These are phyloP conservation scores for Rhizopogon roseolus DNA, from an alignment of 768 basidiomycete genomes.

Conservation along the genomic window DNA sequence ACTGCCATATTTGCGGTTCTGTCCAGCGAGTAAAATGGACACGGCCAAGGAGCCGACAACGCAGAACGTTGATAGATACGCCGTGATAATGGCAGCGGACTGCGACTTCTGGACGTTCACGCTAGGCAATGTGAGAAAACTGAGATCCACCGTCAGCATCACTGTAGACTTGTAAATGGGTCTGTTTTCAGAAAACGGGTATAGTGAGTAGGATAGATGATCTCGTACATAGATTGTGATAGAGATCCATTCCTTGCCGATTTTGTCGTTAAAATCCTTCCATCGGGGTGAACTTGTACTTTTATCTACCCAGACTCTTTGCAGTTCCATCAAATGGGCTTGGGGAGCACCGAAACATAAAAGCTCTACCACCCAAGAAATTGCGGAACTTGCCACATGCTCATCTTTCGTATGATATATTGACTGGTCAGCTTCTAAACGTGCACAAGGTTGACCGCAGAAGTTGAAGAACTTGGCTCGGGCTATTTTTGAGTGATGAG, in stretches of 20 bases:
- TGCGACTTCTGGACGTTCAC: conserved; percentile 15
- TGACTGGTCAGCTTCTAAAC: conserved; percentile 41
- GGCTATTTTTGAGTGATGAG: neutral
- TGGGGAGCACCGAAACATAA: conserved; percentile 22
- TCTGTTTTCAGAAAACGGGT: neutral
- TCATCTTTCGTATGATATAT: conserved; percentile 18
- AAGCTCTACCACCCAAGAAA: conserved; percentile 9
- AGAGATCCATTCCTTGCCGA: conserved; percentile 8
- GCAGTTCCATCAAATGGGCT: conserved; percentile 12
- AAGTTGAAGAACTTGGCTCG: conserved; percentile 38
- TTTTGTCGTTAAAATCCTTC: conserved; percentile 15
- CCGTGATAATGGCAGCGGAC: neutral
- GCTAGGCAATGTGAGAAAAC: conserved; percentile 27
- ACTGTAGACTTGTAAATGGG: conserved; percentile 22
- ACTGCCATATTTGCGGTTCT: neutral
- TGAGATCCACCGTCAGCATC: conserved; percentile 27
- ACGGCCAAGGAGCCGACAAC: conserved; percentile 4
- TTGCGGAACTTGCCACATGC: conserved; percentile 3
- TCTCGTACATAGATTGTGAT: conserved; percentile 9
- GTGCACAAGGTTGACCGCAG: conserved; percentile 41
- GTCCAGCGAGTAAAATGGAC: neutral
- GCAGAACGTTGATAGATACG: conserved; percentile 5
- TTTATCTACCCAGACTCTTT: conserved; percentile 2
- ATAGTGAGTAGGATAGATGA: too few relatives aligned
- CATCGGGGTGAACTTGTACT: conserved; percentile 7